These are phyloP conservation scores for Alternaria novae-zelandiae DNA, from an alignment of 2,329 filamentous ascomycete genomes.

Conservation along the genomic window DNA sequence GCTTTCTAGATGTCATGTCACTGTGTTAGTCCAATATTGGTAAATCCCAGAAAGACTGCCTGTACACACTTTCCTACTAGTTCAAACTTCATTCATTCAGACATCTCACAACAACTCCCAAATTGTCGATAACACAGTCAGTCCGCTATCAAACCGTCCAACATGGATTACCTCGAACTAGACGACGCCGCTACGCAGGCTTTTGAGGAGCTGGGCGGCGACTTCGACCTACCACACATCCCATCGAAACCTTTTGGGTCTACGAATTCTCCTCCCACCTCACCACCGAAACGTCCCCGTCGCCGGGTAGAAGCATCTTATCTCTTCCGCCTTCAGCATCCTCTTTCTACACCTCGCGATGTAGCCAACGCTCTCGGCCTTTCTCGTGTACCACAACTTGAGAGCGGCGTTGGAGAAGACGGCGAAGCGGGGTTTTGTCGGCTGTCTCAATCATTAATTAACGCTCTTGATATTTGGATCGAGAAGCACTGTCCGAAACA, in stretches of 20 bases:
- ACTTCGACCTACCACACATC: background rate
- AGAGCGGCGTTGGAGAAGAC: constrained; percentile 1
- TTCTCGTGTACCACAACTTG: constrained; percentile 3
- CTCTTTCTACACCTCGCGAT: background rate
- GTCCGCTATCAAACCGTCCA: background rate
- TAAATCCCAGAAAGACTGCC: too few relatives aligned
- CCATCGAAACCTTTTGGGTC: background rate
- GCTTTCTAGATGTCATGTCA: too few relatives aligned
- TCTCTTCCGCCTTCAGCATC: constrained; percentile 5
- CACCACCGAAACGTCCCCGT: background rate
- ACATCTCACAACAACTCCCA: too few relatives aligned
- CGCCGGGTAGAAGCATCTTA: constrained; percentile 1
- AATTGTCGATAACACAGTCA: too few relatives aligned
- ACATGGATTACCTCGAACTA: constrained; percentile 12
- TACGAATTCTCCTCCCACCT: background rate
- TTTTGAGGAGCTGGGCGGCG: constrained; percentile 1
- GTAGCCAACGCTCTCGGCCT: background rate
- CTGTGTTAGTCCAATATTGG: too few relatives aligned
- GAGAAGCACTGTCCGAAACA: background rate
- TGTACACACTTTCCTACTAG: too few relatives aligned
- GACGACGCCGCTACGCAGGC: constrained; percentile 9
- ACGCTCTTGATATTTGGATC: background rate
- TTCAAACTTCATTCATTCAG: too few relatives aligned
- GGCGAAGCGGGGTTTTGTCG: constrained; percentile 9
- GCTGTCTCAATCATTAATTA: background rate